A percentile compares a stretch with the other conserved stretches of the same genome.
These are phyloP conservation scores for Leucocoprinus birnbaumii DNA, from an alignment of 768 basidiomycete genomes.

Conservation along the genomic window DNA sequence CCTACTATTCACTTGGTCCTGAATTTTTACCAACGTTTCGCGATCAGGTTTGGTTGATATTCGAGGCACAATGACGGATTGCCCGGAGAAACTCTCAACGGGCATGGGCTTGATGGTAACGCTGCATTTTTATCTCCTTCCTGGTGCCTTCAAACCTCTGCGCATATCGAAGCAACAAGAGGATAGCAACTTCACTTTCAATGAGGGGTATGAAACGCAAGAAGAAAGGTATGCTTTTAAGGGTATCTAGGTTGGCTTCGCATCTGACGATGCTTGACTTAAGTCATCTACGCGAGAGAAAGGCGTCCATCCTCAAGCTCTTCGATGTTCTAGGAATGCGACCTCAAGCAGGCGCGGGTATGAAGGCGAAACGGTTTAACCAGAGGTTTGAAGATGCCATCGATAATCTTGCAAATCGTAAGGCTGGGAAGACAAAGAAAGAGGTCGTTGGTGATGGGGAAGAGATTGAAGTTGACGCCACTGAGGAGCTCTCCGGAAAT, in stretches of 20 bases:
- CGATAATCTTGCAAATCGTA: constrained; percentile 36
- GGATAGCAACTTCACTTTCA: constrained; percentile 41
- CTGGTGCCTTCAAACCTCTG: constrained; percentile 56
- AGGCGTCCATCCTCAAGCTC: constrained; percentile 65
- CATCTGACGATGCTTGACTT: background rate
- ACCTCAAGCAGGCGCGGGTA: constrained; percentile 49
- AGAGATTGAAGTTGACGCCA: constrained; percentile 81
- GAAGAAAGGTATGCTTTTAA: constrained; percentile 54
- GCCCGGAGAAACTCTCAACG: constrained; percentile 65
- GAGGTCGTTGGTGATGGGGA: constrained; percentile 82
- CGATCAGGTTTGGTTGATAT: constrained; percentile 61
- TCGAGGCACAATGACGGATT: constrained; percentile 73
- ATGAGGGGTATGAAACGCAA: constrained; percentile 76
- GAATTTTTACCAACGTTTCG: background rate
- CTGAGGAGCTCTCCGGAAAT: constrained; percentile 76
- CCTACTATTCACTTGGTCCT: background rate
- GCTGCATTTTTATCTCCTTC: constrained; percentile 66
- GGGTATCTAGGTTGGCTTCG: background rate
- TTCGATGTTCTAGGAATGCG: constrained; percentile 74
- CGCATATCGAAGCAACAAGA: background rate
- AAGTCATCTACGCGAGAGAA: constrained; percentile 72
- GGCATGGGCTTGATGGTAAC: constrained; percentile 80
- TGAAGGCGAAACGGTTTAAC: constrained; percentile 28
- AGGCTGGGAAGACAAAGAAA: constrained; percentile 40
- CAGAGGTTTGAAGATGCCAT: constrained; percentile 35